These are phyloP conservation scores for Pholiota adiposa DNA, from an alignment of 1,284 basidiomycete species.

Conservation along the genomic window DNA sequence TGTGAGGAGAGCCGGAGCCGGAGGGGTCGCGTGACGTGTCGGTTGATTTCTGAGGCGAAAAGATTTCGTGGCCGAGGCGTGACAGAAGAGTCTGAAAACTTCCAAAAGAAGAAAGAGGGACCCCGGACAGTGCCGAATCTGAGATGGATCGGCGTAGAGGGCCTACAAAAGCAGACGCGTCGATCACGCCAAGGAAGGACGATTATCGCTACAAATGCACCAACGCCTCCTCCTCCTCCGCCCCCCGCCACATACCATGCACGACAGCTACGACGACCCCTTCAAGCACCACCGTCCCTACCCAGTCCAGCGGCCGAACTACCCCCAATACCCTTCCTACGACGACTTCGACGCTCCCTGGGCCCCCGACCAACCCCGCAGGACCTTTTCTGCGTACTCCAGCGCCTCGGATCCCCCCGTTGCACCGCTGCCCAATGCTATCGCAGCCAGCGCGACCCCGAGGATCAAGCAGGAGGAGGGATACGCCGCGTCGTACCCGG, in stretches of 20 bases:
- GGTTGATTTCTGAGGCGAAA: background rate
- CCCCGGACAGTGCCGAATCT: background rate
- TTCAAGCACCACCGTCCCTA: too few species aligned
- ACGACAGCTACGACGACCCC: conserved; percentile 17
- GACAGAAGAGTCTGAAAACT: background rate
- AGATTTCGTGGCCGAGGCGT: background rate
- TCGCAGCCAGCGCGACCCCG: too few species aligned
- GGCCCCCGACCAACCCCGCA: background rate
- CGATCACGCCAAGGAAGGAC: background rate
- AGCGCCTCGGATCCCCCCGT: too few species aligned
- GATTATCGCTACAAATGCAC: background rate
- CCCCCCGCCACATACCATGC: conserved; percentile 2
- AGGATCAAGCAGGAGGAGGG: conserved; percentile 28
- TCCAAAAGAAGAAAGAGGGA: background rate
- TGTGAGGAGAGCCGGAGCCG: background rate
- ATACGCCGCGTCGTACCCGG: conserved; percentile 11
- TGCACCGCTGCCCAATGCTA: too few species aligned
- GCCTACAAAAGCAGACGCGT: background rate
- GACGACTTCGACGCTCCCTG: conserved; percentile 10
- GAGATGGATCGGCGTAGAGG: background rate
- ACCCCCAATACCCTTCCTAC: conserved; percentile 20
- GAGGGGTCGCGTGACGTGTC: background rate
- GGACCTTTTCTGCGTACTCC: too few species aligned
- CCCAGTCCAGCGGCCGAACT: background rate
- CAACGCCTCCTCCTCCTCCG: background rate